These are phyloP conservation scores for Leptomonas seymouri DNA, from an alignment of 208 protist genomes.

Conservation along the genomic window DNA sequence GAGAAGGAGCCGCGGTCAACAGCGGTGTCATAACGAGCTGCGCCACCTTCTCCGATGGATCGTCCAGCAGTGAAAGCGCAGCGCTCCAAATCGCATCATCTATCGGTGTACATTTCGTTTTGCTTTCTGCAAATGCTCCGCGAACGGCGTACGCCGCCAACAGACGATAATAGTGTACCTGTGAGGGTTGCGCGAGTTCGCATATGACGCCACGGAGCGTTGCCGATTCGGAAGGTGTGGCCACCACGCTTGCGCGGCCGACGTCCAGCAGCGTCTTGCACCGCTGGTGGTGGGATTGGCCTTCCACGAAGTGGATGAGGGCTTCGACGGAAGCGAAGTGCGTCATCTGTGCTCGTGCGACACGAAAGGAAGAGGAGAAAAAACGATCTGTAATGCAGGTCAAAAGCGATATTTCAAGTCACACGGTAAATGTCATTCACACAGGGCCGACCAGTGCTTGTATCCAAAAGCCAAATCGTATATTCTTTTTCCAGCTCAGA, in stretches of 20 bases:
- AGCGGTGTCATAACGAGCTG: constrained; percentile 18
- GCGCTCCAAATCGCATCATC: not conserved
- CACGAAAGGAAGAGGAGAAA: not conserved
- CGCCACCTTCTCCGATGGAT: constrained; percentile 11
- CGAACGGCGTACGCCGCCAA: constrained; percentile 31
- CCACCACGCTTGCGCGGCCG: constrained; percentile 7
- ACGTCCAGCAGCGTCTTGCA: constrained; percentile 20
- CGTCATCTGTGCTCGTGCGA: not conserved
- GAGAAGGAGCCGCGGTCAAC: not conserved
- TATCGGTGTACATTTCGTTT: not conserved
- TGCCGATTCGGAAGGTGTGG: not conserved
- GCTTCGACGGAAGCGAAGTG: not conserved
- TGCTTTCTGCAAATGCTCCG: constrained; percentile 11
- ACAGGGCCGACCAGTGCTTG: no score
- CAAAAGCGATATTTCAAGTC: no score
- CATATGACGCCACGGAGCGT: constrained; percentile 5
- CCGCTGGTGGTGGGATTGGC: constrained; percentile 11
- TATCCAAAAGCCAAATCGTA: no score
- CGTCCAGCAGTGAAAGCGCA: constrained; percentile 11
- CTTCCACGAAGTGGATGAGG: constrained; percentile 1
- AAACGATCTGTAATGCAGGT: not conserved
- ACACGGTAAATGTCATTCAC: no score
- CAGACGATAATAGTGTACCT: constrained; percentile 27
- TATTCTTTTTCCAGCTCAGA: no score
- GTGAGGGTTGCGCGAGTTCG: constrained; percentile 3